A percentile compares a stretch with the other conserved stretches of the same genome.
Conservation (phyloP, 805 yeast genomes). For the Candida easanensis region DNA sequence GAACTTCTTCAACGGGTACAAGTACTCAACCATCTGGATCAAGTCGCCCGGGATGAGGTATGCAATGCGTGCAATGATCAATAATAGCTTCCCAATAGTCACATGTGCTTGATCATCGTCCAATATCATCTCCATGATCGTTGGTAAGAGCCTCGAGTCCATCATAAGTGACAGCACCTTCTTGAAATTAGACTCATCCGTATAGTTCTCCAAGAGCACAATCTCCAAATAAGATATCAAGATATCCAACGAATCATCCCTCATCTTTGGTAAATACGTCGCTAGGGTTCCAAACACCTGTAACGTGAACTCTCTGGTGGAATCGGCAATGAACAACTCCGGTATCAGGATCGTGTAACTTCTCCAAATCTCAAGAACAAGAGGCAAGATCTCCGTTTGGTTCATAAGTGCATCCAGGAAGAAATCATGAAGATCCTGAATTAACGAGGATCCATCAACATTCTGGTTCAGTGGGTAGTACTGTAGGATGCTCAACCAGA, state of each 20-base stretch:
- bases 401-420: slow-evolving; percentile 57
- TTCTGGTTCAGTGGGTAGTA: slow-evolving; percentile 44
- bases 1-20: slow-evolving; percentile 30
- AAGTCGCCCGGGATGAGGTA: slow-evolving; percentile 31
- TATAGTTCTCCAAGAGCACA: slow-evolving; percentile 30
- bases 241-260: slow-evolving; percentile 66
- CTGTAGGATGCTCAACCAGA: slow-evolving; percentile 73
- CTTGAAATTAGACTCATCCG: slow-evolving; percentile 20
- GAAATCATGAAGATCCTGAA: slow-evolving; percentile 27
- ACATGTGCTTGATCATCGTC: slow-evolving; percentile 32
- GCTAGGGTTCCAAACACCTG: slow-evolving; percentile 49
- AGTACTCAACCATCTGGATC: slow-evolving; percentile 27
- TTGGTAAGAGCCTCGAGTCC: slow-evolving; percentile 28
- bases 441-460: slow-evolving; percentile 16
- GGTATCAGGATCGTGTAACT: slow-evolving; percentile 57
- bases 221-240: slow-evolving; percentile 55
- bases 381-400: slow-evolving; percentile 72
- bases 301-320: slow-evolving; percentile 31
- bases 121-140: slow-evolving; percentile 27
- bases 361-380: slow-evolving; percentile 57
- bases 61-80: slow-evolving; percentile 35
- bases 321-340: slow-evolving; percentile 34
- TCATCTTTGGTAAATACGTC: slow-evolving; percentile 53
- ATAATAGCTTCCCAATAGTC: slow-evolving; percentile 32
- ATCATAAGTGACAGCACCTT: slow-evolving; percentile 21